Base-by-base conservation (phyloP, 805 yeast genomes). In the Candida pseudoglaebosa region DNA sequence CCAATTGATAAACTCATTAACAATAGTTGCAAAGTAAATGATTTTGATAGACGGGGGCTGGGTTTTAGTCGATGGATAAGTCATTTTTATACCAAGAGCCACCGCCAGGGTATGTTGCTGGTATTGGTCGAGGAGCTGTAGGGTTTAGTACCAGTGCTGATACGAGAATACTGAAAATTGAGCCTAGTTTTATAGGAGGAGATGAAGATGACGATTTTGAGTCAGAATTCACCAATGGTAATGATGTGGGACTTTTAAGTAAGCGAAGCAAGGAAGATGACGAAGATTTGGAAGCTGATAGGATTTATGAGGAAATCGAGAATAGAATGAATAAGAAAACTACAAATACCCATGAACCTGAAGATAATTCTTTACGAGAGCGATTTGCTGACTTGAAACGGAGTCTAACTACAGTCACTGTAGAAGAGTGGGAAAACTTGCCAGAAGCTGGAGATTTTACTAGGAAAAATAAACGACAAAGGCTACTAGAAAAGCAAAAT, bases 401-500 rank as follows among this genome's bases (percentile, higher is more conserved):
- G 19, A 77, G 71, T 1, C 59, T 90, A 28, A 64, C 80, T 0
- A 49, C 58, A 0, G 76, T 91, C 0, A 67, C 84, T 3, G 75
- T 67, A 15, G 84, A 77, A 3, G 82, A 90, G 51, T 91, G 99
- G 99, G 70, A 74, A 4, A 72, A 67, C 43, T 53, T 91, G 3
- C 98, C 98, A 0, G 96, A 88, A 45, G 93, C 87, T 1, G 84
- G 88, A 1, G 98, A 91, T 58, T 66, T 86, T 51, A 93, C 99
- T 0, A 73, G 80, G 51, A 69, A 78, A 41, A 88, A 88, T 59
- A 87, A 89, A 48, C 64, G 98, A 40, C 65, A 74, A 35, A 65
- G 96, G 38, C 57, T 78, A 32, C 70, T 79, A 38, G 74, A 76
- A 34, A 83, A 81, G 51, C 71, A 67, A 48, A 76, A 77, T 41